Conservation (phyloP, 305 asterid species). For the Solanum hybrid region DNA sequence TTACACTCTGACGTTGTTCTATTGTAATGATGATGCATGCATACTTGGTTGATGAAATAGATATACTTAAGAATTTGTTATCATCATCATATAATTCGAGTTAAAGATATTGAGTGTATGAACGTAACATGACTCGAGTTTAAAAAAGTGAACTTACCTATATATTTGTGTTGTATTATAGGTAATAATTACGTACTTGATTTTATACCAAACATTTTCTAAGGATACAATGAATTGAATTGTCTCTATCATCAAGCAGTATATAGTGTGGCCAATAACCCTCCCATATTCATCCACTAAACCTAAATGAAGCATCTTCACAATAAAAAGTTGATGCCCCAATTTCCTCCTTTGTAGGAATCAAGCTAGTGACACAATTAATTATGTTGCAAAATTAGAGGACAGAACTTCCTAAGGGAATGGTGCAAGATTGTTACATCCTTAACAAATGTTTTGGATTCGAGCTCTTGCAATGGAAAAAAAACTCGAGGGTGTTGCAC, state of each 20-base stretch:
- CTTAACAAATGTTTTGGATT: not conserved
- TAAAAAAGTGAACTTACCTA: not conserved
- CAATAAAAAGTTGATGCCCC: not conserved
- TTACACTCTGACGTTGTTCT: not conserved
- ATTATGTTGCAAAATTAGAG: not conserved
- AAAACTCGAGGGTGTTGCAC: accelerated
- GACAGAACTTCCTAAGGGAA: not conserved
- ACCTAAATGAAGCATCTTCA: not conserved
- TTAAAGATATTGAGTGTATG: not conserved
- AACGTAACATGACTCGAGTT: not conserved
- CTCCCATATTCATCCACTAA: not conserved
- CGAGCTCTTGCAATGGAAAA: no score
- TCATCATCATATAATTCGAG: not conserved
- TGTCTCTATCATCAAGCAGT: not conserved
- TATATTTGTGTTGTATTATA: not conserved
- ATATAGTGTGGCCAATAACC: not conserved
- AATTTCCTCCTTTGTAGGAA: not conserved
- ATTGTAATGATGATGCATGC: not conserved
- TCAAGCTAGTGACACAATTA: not conserved
- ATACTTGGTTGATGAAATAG: not conserved
- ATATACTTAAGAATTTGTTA: not conserved
- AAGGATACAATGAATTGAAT: not conserved
- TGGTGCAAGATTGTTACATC: not conserved
- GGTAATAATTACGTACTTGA: not conserved
- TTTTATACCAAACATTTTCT: not conserved